phyloP scores from a whole-genome alignment of 2,329 filamentous ascomycete species.

The Lachnellula occidentalis region DNA sequence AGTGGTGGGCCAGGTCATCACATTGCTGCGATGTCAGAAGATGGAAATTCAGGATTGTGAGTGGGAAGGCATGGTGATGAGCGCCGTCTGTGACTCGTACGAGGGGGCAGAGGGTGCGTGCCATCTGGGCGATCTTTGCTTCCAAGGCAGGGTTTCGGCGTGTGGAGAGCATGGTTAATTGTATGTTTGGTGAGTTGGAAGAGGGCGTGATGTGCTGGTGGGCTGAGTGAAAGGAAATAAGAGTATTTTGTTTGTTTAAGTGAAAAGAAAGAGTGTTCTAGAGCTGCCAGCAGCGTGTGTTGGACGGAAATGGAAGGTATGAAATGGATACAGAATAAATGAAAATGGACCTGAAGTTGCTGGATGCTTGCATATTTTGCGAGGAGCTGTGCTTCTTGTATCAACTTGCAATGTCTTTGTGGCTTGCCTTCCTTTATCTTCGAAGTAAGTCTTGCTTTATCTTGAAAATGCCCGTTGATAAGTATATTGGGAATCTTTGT shows the following conservation, averaged over 20 bases:
- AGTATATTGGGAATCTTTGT: neutral
- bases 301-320: slow-evolving; percentile 2
- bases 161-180: slow-evolving; percentile 7
- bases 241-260: neutral
- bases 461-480: neutral
- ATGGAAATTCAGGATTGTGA: slow-evolving; percentile 65
- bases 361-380: slow-evolving; percentile 2
- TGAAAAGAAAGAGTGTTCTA: slow-evolving; percentile 10
- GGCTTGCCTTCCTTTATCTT: slow-evolving; percentile 1
- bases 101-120: slow-evolving; percentile 59
- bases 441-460: neutral
- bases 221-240: neutral
- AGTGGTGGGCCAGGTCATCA: slow-evolving; percentile 65
- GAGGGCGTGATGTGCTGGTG: neutral
- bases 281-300: slow-evolving; percentile 23
- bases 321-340: slow-evolving; percentile 2
- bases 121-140: slow-evolving; percentile 60
- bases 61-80: slow-evolving; percentile 61
- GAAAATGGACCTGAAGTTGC: slow-evolving; percentile 3
- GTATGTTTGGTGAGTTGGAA: neutral
- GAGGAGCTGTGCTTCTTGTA: slow-evolving; percentile 9
- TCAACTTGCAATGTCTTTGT: slow-evolving; percentile 4
- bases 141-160: slow-evolving; percentile 45
- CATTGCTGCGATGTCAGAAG: slow-evolving; percentile 67
- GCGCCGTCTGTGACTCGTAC: slow-evolving; percentile 56